phyloP scores from a whole-genome alignment of 129 eudicot genomes.

The Flaveria trinervia region DNA sequence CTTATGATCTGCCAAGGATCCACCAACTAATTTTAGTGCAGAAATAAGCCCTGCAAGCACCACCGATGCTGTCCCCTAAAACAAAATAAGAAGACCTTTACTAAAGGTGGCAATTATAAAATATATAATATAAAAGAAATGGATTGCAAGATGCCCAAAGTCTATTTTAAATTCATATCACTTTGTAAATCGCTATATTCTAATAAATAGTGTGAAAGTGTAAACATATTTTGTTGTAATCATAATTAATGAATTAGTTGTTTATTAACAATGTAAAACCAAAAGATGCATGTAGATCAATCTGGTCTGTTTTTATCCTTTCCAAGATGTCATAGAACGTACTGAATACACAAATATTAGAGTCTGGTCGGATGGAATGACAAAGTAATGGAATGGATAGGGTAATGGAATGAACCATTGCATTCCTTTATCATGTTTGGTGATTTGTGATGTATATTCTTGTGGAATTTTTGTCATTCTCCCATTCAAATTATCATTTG shows the following conservation, averaged over 20 bases:
- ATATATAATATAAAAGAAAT: background rate
- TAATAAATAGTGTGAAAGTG: background rate
- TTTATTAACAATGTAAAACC: background rate
- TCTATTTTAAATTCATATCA: background rate
- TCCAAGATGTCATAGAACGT: background rate
- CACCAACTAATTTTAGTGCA: conserved; percentile 78
- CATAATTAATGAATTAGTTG: background rate
- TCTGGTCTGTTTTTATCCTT: background rate
- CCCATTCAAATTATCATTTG: background rate
- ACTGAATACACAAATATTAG: background rate
- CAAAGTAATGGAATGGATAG: background rate
- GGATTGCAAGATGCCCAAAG: background rate
- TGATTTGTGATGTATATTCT: background rate
- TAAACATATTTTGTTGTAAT: background rate
- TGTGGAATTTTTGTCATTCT: background rate
- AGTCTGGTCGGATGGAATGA: background rate
- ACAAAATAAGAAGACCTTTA: conserved; percentile 9
- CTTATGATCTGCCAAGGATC: conserved; percentile 77
- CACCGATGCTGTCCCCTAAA: conserved; percentile 97
- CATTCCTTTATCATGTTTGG: background rate
- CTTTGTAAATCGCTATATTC: background rate
- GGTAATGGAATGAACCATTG: conserved; percentile 5
- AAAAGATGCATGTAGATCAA: background rate
- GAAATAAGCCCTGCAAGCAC: conserved; percentile 94
- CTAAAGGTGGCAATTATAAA: background rate